Conservation (phyloP, 371 early-diverging fungal genomes). For the Mortierella sp. region DNA sequence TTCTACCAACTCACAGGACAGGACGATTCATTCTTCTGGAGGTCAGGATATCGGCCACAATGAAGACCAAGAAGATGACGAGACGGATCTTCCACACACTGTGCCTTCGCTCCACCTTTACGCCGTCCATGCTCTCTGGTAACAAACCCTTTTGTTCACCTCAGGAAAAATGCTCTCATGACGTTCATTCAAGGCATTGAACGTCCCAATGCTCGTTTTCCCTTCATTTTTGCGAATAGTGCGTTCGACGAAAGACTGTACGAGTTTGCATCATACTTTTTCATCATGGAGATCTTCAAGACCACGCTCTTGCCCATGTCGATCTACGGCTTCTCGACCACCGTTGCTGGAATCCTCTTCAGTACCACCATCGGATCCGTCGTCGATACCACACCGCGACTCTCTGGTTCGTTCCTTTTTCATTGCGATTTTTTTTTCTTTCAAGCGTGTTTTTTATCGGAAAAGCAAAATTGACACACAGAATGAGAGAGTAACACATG, state of each 20-base stretch:
- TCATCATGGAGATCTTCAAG: constrained; percentile 57
- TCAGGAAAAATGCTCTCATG: constrained; percentile 2
- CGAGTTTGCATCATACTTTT: constrained; percentile 56
- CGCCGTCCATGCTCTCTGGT: constrained; percentile 50
- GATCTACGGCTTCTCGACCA: constrained; percentile 53
- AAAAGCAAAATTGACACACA: neutral
- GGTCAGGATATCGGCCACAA: neutral
- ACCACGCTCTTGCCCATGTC: constrained; percentile 52
- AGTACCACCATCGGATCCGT: constrained; percentile 47
- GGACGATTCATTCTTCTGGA: no score
- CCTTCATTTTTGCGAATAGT: neutral
- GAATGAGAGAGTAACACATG: constrained; percentile 8
- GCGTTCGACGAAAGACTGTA: constrained; percentile 54
- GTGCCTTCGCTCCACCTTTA: constrained; percentile 27
- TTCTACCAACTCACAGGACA: neutral
- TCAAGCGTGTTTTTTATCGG: neutral
- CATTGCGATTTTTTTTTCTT: neutral
- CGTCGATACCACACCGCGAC: constrained; percentile 44
- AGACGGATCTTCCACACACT: neutral
- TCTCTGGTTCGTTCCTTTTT: constrained; percentile 16
- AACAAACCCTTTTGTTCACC: neutral
- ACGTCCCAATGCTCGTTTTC: neutral
- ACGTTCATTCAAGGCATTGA: constrained; percentile 5
- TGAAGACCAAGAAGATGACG: neutral
- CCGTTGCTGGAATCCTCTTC: constrained; percentile 46